Percentiles rank a stretch among this genome's conserved stretches.
These are phyloP conservation scores for Candida gigantensis DNA, from an alignment of 1,139 yeast species.

Conservation along the genomic window DNA sequence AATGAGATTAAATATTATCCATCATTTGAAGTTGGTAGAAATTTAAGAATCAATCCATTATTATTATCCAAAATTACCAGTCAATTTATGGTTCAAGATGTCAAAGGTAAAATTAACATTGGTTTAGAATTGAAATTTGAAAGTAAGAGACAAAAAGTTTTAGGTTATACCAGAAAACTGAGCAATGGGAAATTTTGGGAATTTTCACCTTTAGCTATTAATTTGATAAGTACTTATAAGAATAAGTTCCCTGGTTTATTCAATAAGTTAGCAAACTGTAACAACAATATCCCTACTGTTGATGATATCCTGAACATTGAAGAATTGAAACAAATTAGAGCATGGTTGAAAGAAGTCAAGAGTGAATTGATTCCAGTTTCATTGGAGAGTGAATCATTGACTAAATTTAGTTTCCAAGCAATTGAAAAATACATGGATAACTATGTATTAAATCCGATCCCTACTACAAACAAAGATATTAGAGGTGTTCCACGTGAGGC, in stretches of 20 bases:
- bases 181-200: constrained; percentile 72
- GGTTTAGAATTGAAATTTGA: constrained; percentile 89
- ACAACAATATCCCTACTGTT: constrained; percentile 29
- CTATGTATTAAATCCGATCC: constrained; percentile 43
- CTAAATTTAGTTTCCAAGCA: constrained; percentile 62
- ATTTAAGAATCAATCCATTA: constrained; percentile 58
- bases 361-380: constrained; percentile 63
- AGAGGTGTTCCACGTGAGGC: constrained; percentile 88
- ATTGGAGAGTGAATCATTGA: constrained; percentile 77
- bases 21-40: constrained; percentile 64
- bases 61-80: constrained; percentile 80
- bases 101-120: constrained; percentile 58
- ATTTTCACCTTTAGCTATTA: constrained; percentile 73
- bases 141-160: constrained; percentile 73
- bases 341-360: constrained; percentile 63
- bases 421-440: constrained; percentile 66
- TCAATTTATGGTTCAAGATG: constrained; percentile 59
- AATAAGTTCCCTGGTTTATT: constrained; percentile 64
- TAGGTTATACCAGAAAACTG: constrained; percentile 75
- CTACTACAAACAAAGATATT: constrained; percentile 55
- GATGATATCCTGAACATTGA: constrained; percentile 25
- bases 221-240: constrained; percentile 63
- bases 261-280: constrained; percentile 30
- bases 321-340: constrained; percentile 44
- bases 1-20: constrained; percentile 62